Conservation (phyloP, 2,329 filamentous ascomycete species). For the Fusarium udum region DNA sequence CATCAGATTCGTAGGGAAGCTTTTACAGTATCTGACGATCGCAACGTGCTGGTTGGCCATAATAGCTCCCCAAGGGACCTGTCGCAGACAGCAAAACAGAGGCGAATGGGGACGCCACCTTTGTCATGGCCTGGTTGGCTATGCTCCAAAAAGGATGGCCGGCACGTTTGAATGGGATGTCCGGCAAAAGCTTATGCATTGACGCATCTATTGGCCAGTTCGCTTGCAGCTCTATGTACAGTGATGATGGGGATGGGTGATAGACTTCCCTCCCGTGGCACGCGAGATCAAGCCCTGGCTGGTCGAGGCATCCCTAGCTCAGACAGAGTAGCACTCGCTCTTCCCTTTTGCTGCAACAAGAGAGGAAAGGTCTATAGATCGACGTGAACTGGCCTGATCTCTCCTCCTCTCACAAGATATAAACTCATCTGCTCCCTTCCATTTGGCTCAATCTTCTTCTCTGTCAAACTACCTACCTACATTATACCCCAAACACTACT, state of each 20-base stretch:
- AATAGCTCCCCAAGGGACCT: background rate
- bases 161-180: conserved; percentile 24
- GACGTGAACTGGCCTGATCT: conserved; percentile 22
- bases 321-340: conserved; percentile 4
- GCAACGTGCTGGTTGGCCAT: conserved; percentile 25
- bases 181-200: conserved; percentile 27
- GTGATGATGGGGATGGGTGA: conserved; percentile 34
- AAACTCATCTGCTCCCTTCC: conserved; percentile 17
- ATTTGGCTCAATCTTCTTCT: background rate
- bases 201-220: conserved; percentile 15
- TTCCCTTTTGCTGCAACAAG: conserved; percentile 11
- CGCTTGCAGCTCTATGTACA: background rate
- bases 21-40: conserved; percentile 15
- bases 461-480: background rate
- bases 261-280: conserved; percentile 25
- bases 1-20: conserved; percentile 1
- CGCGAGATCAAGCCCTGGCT: conserved; percentile 26
- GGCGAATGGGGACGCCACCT: conserved; percentile 27
- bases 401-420: conserved; percentile 18
- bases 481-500: background rate
- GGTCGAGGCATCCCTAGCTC: conserved; percentile 16
- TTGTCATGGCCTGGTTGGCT: conserved; percentile 31
- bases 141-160: conserved; percentile 26
- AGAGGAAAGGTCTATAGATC: conserved; percentile 9
- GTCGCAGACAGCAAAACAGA: conserved; percentile 2